A percentile compares a stretch with the other conserved stretches of the same genome.
phyloP scores from a whole-genome alignment of 345 rosid genomes.

The Sapria himalayana region DNA sequence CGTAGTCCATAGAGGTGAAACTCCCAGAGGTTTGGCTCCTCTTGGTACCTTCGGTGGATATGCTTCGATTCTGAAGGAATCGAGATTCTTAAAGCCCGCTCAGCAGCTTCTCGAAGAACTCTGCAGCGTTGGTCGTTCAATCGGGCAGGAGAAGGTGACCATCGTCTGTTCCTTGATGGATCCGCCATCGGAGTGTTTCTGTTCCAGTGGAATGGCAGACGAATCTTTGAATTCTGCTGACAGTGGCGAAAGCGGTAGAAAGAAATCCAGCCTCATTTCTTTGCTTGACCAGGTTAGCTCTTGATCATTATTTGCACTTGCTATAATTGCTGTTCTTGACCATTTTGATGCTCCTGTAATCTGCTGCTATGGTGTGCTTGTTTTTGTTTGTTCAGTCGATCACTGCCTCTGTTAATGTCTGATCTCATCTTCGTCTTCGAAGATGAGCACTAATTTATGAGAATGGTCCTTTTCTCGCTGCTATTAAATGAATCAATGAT shows the following conservation, averaged over 20 bases:
- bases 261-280: slow-evolving; percentile 53
- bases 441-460: too few relatives aligned
- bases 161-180: slow-evolving; percentile 39
- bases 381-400: not conserved
- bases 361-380: not conserved
- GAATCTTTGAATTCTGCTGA: slow-evolving; percentile 16
- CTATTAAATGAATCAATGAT: too few relatives aligned
- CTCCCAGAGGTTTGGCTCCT: slow-evolving; percentile 34
- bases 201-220: slow-evolving; percentile 14
- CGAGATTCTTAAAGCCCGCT: slow-evolving; percentile 76
- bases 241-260: slow-evolving; percentile 31
- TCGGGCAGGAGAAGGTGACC: slow-evolving; percentile 21
- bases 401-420: too few relatives aligned
- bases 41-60: slow-evolving; percentile 69
- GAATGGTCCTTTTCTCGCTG: too few relatives aligned
- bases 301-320: too few relatives aligned
- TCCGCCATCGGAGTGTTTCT: slow-evolving; percentile 21
- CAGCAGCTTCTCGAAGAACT: slow-evolving; percentile 68
- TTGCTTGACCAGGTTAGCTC: slow-evolving; percentile 74
- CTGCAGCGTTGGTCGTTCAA: slow-evolving; percentile 40
- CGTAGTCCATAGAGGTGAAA: slow-evolving; percentile 16
- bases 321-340: not conserved
- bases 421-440: too few relatives aligned
- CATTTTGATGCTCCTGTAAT: not conserved
- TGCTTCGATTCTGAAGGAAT: slow-evolving; percentile 55